Evolutionary conservation across 2,329 filamentous ascomycete genomes (phyloP).

Genomic region (Colletotrichum destructivum): DNA sequence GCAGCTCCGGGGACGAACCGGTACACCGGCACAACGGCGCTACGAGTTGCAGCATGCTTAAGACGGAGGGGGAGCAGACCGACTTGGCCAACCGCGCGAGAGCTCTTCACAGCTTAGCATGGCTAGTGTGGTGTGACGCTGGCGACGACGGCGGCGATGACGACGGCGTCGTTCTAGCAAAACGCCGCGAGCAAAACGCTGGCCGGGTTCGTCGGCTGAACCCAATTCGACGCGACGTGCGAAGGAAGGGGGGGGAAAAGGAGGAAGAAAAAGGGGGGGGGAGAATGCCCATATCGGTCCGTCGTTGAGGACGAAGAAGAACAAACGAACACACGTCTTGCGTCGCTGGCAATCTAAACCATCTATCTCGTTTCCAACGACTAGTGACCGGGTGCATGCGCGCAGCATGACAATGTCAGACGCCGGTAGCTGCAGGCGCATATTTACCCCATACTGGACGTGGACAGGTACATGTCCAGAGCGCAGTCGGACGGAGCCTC

Average conservation of each 20-base stretch:
- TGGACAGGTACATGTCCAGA: background rate
- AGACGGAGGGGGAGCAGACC: background rate
- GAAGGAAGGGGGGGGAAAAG: background rate
- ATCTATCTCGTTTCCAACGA: background rate
- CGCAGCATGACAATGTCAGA: slow-evolving; percentile 27
- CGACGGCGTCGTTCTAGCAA: slow-evolving; percentile 10
- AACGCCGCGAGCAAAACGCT: background rate
- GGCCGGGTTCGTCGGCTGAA: background rate
- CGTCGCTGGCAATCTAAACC: background rate
- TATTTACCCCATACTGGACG: slow-evolving; percentile 1
- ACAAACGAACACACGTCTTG: background rate
- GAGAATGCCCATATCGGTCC: too few relatives aligned
- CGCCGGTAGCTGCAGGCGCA: slow-evolving; percentile 36
- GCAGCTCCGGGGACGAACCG: background rate
- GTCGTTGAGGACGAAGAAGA: background rate
- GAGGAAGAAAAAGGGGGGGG: too few relatives aligned
- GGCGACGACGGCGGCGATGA: slow-evolving; percentile 12
- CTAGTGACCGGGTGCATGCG: slow-evolving; percentile 7
- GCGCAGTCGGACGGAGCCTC: slow-evolving; percentile 10
- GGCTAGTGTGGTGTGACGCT: background rate
- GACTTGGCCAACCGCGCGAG: slow-evolving; percentile 5
- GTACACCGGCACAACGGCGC: background rate
- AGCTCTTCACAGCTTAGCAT: slow-evolving; percentile 4
- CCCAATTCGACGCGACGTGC: slow-evolving; percentile 23
- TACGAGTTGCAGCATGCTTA: background rate